phyloP scores from a whole-genome alignment of 768 basidiomycete genomes.

The Leccinum sublutescens region DNA sequence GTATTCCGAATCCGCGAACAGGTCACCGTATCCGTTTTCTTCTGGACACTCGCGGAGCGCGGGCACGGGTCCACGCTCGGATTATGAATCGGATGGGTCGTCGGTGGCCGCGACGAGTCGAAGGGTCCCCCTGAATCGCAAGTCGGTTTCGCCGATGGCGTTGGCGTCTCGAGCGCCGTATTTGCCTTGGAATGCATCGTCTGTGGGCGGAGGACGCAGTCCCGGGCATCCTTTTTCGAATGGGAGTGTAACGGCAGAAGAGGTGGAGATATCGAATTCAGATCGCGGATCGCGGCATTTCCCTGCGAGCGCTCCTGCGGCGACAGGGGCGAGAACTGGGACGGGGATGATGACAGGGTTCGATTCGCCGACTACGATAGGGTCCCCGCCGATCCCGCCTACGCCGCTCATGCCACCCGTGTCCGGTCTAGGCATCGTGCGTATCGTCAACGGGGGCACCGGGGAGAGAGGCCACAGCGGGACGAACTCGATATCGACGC shows the following conservation, averaged over 20 bases:
- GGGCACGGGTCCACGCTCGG: conserved; percentile 38
- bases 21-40: conserved; percentile 26
- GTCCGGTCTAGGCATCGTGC: conserved; percentile 13
- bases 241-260: conserved; percentile 19
- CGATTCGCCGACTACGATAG: conserved; percentile 41
- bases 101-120: conserved; percentile 40
- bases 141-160: conserved; percentile 72
- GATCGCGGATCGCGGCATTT: conserved; percentile 32
- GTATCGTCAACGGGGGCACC: conserved; percentile 29
- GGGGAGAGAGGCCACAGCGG: conserved; percentile 19
- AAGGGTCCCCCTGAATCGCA: conserved; percentile 61
- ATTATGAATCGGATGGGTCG: conserved; percentile 55
- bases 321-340: neutral
- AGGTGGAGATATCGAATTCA: conserved; percentile 19
- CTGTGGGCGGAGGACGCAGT: conserved; percentile 39
- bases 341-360: conserved; percentile 12
- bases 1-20: conserved; percentile 47
- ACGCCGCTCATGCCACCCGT: conserved; percentile 35
- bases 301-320: neutral
- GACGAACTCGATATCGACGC: conserved; percentile 32
- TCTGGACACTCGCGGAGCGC: conserved; percentile 10
- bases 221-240: conserved; percentile 15
- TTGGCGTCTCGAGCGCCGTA: conserved; percentile 43
- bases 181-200: conserved; percentile 36
- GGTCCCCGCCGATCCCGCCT: conserved; percentile 38